Base-by-base conservation (phyloP, 495 filamentous ascomycete genomes). In the Penicillium paradoxum region DNA sequence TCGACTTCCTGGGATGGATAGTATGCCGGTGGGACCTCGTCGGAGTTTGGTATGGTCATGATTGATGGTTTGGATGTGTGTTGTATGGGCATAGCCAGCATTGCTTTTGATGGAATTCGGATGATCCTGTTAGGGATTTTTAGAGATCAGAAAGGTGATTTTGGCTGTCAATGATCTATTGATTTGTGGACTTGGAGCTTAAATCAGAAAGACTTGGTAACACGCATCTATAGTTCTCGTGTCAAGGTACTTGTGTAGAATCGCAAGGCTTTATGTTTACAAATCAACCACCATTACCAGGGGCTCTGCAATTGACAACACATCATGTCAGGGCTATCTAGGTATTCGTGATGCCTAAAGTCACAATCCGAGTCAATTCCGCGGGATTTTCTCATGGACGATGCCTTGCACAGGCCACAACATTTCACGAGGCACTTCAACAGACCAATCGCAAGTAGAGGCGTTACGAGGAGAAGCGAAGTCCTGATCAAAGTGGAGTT, bases 11-110 rank as follows among this genome's bases (percentile, higher is more conserved):
- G 37, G 0, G 55, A 52, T 10, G 37, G 25, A 11, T 38, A 7
- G 27, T 62, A 64, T 2, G 53, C 43, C 1, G 62, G 62, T 33
- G 45, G 58, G n/a, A 13, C 25, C 9, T 51, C 45, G 1, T 45
- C 4, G 0, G 45, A 29, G 2, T 19, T 6, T 10, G 27, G 3
- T 11, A 32, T 13, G 14, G 30, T 37, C 56, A 59, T 56, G 4
- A 21, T 51, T 39, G 29, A 14, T 45, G 29, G 10, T 10, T 21
- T 25, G 29, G 41, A 4, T 4, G 34, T 37, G 6, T 32, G 21
- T 13, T 32, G 46, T 34, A 24, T 51, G 39, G 54, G 33, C 30
- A 37, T 13, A 17, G 19, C 27, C 9, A 43, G 19, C 42, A 46
- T 56, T 18, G 2, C 14, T 21, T 5, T 18, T 10, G 2, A n/a